These are phyloP conservation scores for Saccharomycopsis microspora DNA, from an alignment of 805 yeast species.

Conservation along the genomic window DNA sequence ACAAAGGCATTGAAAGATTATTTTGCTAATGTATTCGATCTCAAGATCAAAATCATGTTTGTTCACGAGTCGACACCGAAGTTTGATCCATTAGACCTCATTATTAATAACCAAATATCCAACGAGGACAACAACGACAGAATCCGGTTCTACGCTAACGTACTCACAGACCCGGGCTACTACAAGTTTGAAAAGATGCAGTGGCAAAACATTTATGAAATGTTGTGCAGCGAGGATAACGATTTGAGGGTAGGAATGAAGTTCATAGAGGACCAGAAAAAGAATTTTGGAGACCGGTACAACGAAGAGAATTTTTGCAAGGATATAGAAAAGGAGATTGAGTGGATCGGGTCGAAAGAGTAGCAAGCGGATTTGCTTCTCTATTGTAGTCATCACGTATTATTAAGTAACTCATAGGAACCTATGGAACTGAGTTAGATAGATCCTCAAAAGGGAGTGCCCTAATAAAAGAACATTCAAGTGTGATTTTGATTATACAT, in stretches of 20 bases:
- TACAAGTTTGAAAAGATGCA: slow-evolving; percentile 14
- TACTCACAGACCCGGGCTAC: slow-evolving; percentile 13
- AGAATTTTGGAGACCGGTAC: slow-evolving; percentile 5
- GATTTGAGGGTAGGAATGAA: slow-evolving; percentile 9
- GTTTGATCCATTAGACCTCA: slow-evolving; percentile 13
- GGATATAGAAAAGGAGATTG: slow-evolving; percentile 8
- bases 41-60: slow-evolving; percentile 10
- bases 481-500: too few species aligned
- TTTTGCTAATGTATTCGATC: slow-evolving; percentile 9
- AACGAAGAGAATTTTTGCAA: slow-evolving; percentile 8
- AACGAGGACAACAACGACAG: slow-evolving; percentile 5
- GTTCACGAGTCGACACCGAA: slow-evolving; percentile 14
- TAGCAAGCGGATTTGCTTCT: too few species aligned
- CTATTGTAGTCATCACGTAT: too few species aligned
- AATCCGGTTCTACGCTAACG: slow-evolving; percentile 12
- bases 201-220: slow-evolving; percentile 13
- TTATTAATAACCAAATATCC: slow-evolving; percentile 10
- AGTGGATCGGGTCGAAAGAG: slow-evolving; percentile 5
- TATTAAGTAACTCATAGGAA: too few species aligned
- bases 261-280: slow-evolving; percentile 8
- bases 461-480: too few species aligned
- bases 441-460: too few species aligned
- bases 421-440: too few species aligned
- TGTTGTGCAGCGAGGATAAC: slow-evolving; percentile 7
- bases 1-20: slow-evolving; percentile 7